phyloP scores from a whole-genome alignment of 1,284 basidiomycete genomes.

The Ceratobasidium sp. region DNA sequence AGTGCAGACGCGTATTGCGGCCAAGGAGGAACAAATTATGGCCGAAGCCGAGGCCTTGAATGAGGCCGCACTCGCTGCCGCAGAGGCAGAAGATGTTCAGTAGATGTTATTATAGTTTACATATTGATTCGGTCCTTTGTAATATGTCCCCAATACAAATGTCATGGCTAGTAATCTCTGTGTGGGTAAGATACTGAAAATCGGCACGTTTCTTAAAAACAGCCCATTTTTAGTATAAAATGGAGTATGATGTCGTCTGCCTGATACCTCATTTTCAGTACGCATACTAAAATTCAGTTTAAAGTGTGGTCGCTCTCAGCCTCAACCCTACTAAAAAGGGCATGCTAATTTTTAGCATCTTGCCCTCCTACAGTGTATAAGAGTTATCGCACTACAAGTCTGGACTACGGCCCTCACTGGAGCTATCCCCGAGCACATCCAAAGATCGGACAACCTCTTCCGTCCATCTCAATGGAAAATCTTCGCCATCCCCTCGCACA shows the following conservation, averaged over 20 bases:
- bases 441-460: conserved; percentile 5
- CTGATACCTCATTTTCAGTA: too few relatives aligned
- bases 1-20: conserved; percentile 63
- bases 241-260: too few relatives aligned
- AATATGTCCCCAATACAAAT: not conserved
- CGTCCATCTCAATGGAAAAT: conserved; percentile 25
- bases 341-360: too few relatives aligned
- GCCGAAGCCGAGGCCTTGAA: conserved; percentile 80
- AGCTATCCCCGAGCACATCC: not conserved
- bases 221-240: too few relatives aligned
- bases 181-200: too few relatives aligned
- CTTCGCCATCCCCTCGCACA: not conserved
- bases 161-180: not conserved
- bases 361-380: too few relatives aligned
- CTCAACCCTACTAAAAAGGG: too few relatives aligned
- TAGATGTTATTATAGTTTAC: not conserved
- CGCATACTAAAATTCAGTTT: too few relatives aligned
- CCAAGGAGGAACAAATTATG: conserved; percentile 76
- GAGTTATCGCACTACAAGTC: not conserved
- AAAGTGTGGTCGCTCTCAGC: too few relatives aligned
- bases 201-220: too few relatives aligned
- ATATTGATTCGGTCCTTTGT: not conserved
- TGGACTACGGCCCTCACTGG: not conserved
- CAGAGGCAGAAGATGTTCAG: conserved; percentile 24
- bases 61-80: conserved; percentile 50